These are phyloP conservation scores for Jamesozyma piceae DNA, from an alignment of 805 yeast species.

Conservation along the genomic window DNA sequence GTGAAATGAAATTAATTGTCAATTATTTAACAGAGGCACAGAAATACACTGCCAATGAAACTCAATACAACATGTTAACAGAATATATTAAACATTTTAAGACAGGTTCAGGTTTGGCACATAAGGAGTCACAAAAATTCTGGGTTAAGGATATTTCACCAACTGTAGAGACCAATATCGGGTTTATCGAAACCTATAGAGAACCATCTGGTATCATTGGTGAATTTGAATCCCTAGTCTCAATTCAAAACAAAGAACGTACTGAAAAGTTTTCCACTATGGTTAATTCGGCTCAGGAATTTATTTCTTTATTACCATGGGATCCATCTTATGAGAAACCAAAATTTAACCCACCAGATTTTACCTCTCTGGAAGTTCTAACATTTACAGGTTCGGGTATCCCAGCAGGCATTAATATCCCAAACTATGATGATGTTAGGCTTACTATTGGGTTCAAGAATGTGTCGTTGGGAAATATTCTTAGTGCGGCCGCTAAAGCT, in stretches of 20 bases:
- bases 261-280: conserved; percentile 68
- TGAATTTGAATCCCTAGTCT: conserved; percentile 88
- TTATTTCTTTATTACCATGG: conserved; percentile 72
- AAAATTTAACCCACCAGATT: conserved; percentile 83
- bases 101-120: conserved; percentile 79
- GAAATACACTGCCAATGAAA: conserved; percentile 61
- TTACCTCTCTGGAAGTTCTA: conserved; percentile 80
- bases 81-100: conserved; percentile 60
- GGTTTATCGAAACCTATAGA: conserved; percentile 87
- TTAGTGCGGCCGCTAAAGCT: conserved; percentile 57
- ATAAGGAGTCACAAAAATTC: conserved; percentile 69
- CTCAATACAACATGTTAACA: conserved; percentile 56
- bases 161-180: conserved; percentile 67
- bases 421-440: conserved; percentile 85
- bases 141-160: conserved; percentile 90
- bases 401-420: conserved; percentile 90
- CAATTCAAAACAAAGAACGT: conserved; percentile 81
- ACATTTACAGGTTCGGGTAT: conserved; percentile 85
- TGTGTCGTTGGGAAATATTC: conserved; percentile 79
- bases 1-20: conserved; percentile 54
- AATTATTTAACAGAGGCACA: conserved; percentile 48
- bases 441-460: conserved; percentile 79
- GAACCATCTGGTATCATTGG: conserved; percentile 89
- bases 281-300: conserved; percentile 57
- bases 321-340: conserved; percentile 66